Evolutionary conservation across 768 basidiomycete genomes (phyloP).

Genomic region (Boletales sp.): DNA sequence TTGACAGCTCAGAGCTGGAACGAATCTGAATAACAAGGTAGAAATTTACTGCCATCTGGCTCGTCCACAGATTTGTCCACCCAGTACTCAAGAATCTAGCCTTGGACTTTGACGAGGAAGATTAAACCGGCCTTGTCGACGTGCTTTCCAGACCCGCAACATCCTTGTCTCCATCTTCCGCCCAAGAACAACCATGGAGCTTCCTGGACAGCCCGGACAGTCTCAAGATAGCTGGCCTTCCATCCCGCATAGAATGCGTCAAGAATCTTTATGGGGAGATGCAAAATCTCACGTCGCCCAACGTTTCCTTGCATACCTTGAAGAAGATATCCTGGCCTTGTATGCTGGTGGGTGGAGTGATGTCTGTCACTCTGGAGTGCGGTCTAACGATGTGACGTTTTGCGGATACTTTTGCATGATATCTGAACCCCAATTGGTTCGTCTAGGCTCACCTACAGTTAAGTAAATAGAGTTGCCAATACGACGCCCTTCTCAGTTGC

Average conservation of each 20-base stretch:
- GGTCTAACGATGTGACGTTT: too few species aligned
- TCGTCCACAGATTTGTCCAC: slow-evolving; percentile 26
- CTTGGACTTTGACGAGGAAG: slow-evolving; percentile 55
- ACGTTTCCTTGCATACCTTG: slow-evolving; percentile 36
- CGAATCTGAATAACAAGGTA: too few species aligned
- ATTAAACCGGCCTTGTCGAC: slow-evolving; percentile 48
- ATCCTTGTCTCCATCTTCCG: slow-evolving; percentile 30
- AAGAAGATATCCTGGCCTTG: slow-evolving; percentile 11
- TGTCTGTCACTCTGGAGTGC: too few species aligned
- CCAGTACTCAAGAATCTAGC: slow-evolving; percentile 36
- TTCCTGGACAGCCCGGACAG: slow-evolving; percentile 44
- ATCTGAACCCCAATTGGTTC: too few species aligned
- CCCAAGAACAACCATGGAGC: slow-evolving; percentile 33
- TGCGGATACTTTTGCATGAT: too few species aligned
- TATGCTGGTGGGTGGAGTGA: neutral
- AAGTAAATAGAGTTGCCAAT: too few species aligned
- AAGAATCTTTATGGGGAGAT: slow-evolving; percentile 46
- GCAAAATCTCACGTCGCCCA: slow-evolving; percentile 41
- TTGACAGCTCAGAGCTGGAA: too few species aligned
- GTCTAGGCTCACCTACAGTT: too few species aligned
- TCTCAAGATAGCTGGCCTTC: slow-evolving; percentile 51
- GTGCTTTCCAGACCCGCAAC: slow-evolving; percentile 33
- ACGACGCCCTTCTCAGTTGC: too few species aligned
- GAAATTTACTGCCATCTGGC: slow-evolving; percentile 5
- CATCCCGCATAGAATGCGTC: slow-evolving; percentile 34